These are phyloP conservation scores for Alternaria panax DNA, from an alignment of 2,329 filamentous ascomycete genomes.

Conservation along the genomic window DNA sequence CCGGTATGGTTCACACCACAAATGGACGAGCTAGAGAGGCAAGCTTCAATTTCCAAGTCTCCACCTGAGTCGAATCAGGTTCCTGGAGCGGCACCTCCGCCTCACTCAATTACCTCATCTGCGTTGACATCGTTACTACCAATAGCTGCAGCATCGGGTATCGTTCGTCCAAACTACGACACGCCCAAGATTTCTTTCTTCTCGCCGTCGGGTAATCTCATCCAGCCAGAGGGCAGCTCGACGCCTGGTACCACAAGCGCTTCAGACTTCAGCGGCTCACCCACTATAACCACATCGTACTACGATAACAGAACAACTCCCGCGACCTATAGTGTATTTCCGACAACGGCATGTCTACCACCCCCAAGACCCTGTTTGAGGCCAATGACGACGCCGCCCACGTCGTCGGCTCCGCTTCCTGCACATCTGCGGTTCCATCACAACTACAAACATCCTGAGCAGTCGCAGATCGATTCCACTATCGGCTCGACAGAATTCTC, in stretches of 20 bases:
- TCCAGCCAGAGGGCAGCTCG: conserved; percentile 34
- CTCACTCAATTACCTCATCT: conserved; percentile 42
- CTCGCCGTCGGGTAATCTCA: conserved; percentile 47
- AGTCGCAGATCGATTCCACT: conserved; percentile 24
- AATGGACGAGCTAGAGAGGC: conserved; percentile 27
- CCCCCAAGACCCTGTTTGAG: conserved; percentile 27
- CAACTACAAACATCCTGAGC: conserved; percentile 25
- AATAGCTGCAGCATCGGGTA: conserved; percentile 48
- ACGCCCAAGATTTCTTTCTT: conserved; percentile 43
- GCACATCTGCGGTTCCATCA: conserved; percentile 32
- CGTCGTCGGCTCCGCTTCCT: conserved; percentile 29
- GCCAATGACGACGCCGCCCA: conserved; percentile 33
- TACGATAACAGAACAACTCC: conserved; percentile 17
- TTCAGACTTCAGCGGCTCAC: conserved; percentile 15
- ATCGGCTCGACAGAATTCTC: conserved; percentile 19
- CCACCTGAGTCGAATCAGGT: conserved; percentile 11
- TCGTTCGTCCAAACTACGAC: conserved; percentile 38
- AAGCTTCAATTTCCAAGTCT: conserved; percentile 20
- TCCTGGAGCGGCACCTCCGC: conserved; percentile 3
- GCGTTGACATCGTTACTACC: conserved; percentile 48
- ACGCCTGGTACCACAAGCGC: conserved; percentile 17
- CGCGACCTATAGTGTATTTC: conserved; percentile 11
- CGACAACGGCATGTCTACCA: conserved; percentile 17
- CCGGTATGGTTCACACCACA: conserved; percentile 39
- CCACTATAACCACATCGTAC: conserved; percentile 13